phyloP scores from a whole-genome alignment of 139 green algal genomes.

The Chlamydomonas sp. region DNA sequence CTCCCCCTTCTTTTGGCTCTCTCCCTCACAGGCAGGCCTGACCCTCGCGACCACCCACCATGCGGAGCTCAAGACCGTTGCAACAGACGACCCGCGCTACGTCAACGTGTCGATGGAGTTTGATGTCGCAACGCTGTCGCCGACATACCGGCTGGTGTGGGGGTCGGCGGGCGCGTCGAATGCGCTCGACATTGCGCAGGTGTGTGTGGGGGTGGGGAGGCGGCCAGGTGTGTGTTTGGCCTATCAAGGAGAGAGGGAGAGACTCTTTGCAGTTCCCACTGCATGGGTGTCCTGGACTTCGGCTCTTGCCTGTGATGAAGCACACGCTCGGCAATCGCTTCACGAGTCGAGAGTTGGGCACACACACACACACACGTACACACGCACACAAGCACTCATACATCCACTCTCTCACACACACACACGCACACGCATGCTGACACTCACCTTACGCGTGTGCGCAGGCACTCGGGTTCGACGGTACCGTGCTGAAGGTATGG shows the following conservation, averaged over 20 bases:
- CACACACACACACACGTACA: background rate
- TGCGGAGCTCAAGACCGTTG: constrained; percentile 39
- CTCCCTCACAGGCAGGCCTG: constrained; percentile 55
- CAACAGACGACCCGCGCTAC: constrained; percentile 38
- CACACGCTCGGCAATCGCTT: background rate
- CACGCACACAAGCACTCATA: background rate
- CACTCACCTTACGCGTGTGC: background rate
- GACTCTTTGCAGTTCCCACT: constrained; percentile 6
- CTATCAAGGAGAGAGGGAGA: no score
- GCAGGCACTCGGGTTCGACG: constrained; percentile 19
- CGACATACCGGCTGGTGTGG: constrained; percentile 82
- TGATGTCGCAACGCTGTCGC: constrained; percentile 62
- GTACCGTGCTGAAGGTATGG: background rate
- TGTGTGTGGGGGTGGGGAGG: no score
- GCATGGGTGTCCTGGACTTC: constrained; percentile 23
- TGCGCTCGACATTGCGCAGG: constrained; percentile 65
- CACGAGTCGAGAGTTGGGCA: background rate
- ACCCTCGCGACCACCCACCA: constrained; percentile 71
- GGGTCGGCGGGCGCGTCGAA: constrained; percentile 67
- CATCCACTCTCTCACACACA: background rate
- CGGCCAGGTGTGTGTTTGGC: no score
- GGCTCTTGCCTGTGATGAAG: background rate
- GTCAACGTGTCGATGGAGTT: constrained; percentile 82
- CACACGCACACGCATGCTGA: background rate
- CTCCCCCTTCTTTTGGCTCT: no score